Base-by-base conservation (phyloP, 805 yeast genomes). In the Lipomyces kockii region DNA sequence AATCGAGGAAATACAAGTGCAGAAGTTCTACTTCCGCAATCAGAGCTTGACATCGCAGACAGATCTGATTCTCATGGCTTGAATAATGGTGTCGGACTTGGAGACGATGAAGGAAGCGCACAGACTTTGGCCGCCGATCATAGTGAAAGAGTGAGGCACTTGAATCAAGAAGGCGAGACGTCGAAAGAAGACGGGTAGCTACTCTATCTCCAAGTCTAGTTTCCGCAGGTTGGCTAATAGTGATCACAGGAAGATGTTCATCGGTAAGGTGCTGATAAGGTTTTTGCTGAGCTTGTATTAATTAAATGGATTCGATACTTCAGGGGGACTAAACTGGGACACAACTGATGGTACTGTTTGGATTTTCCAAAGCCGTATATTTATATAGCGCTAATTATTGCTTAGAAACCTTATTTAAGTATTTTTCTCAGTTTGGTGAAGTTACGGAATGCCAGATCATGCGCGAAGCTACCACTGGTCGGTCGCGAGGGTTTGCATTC, bases 291-390 rank as follows among this genome's bases (percentile, higher is more conserved):
- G 64, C 61, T 22, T 70, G 72, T 75, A 75, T 8, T 73, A 73
- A 67, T 72, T 70, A 61, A 77, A 80, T 14, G 80, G 80, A 25
- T 76, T 78, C 85, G 87, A 78, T 71, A 79, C 85, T 70, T 76
- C 86, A 92, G 78, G 99, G 99, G 99, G 99, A 61, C 86, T 94
- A 74, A 95, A 94, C 76, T 94, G 98, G 98, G 98, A 94, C 76
- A 94, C 99, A 17, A 88, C 93, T 14, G 98, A 94, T 76, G 74
- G 74, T 71, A 63, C 7, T 22, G 9, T 8, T 35, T n/a, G 2
- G 29, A 6, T 34, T n/a, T n/a, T 4, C 17, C 34, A 17, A 5
- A 27, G 22, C 32, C 32, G 32, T 29, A 29, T 29, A 29, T 5
- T 37, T 9, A 25, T 60, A 4, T 11, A 37, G 55, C 43, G 43